A percentile compares a stretch with the other conserved stretches of the same genome.
Conservation (phyloP, 2,329 filamentous ascomycete genomes). For the Dichotomopilus funicola region DNA sequence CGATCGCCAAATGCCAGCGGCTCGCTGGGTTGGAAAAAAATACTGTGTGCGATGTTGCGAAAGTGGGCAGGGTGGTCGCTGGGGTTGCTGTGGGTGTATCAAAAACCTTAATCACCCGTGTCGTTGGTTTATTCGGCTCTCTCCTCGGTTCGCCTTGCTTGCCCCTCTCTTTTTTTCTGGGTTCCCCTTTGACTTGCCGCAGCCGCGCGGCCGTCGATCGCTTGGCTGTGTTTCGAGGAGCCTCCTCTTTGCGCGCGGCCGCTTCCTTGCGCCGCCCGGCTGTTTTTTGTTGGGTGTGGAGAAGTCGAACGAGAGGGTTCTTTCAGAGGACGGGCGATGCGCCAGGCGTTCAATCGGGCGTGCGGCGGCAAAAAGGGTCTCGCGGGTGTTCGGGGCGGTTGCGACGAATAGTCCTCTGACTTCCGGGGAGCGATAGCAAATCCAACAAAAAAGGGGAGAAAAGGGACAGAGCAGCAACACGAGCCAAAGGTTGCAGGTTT, state of each 20-base stretch:
- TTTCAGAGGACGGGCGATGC: neutral
- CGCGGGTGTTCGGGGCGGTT: neutral
- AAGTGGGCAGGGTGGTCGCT: too few relatives aligned
- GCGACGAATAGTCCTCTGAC: too few relatives aligned
- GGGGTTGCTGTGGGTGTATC: neutral
- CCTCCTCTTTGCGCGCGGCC: constrained; percentile 6
- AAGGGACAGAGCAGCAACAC: constrained; percentile 17
- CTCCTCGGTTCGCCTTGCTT: too few relatives aligned
- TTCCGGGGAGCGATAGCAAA: too few relatives aligned
- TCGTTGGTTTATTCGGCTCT: too few relatives aligned
- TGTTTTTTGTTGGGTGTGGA: neutral
- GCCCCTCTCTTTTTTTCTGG: too few relatives aligned
- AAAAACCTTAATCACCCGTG: neutral
- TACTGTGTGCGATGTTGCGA: too few relatives aligned
- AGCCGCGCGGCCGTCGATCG: constrained; percentile 13
- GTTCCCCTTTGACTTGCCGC: neutral
- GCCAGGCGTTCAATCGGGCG: neutral
- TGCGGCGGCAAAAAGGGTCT: neutral
- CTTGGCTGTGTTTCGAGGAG: constrained; percentile 11
- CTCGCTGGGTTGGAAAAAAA: too few relatives aligned
- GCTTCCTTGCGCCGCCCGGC: neutral
- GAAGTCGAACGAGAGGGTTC: too few relatives aligned
- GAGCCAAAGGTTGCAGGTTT: constrained; percentile 19
- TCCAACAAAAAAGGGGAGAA: neutral
- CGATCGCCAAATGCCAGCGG: too few relatives aligned